Base-by-base conservation (phyloP, 805 yeast genomes). In the Pichia rugopelliculosa region DNA sequence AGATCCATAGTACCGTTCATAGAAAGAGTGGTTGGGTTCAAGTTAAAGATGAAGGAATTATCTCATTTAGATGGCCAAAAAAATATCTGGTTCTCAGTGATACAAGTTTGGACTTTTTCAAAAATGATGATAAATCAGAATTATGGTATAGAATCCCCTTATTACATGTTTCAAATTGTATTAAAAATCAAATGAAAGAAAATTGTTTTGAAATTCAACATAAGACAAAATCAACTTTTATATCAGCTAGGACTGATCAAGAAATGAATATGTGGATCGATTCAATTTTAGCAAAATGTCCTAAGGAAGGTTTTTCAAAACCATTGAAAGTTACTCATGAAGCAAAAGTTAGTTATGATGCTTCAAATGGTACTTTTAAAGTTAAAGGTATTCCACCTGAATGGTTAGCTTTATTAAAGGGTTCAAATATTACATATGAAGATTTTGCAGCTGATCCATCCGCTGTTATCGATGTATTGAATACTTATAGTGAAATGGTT, bases 321-420 rank as follows among this genome's bases (percentile, higher is more conserved):
- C 99, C 99, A 8, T 87, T 91, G 17, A 90, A 91, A 64, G 91
- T 91, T 65, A 88, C 96, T 11, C 99, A 95, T 63, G 86, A 83
- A 59, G 96, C 90, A 17, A 93, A 86, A 62, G 91, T 86, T 23
- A 90, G 90, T 1, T 85, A 83, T 58, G 95, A 86, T 62, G 91
- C 93, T 4, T 82, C 85, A 25, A 76, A 74, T 56, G 83, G 83
- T 18, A 73, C 72, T 46, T 74, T 76, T 55, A 74, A 77, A 18
- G 79, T 78, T 8, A 69, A 76, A 46, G 66, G 66, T 23, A 59
- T 61, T n/a, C 82, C 82, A 1, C 79, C 77, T 22, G 74, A 77
- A 39, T 77, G 82, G 83, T 70, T 75, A 51, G 72, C 68, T 36
- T 62, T 77, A 55, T 68, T 78, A 39, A 78, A 77, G 51, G 79